Evolutionary conservation across 2,329 filamentous ascomycete genomes (phyloP).

Genomic region (Xylaria sp.): DNA sequence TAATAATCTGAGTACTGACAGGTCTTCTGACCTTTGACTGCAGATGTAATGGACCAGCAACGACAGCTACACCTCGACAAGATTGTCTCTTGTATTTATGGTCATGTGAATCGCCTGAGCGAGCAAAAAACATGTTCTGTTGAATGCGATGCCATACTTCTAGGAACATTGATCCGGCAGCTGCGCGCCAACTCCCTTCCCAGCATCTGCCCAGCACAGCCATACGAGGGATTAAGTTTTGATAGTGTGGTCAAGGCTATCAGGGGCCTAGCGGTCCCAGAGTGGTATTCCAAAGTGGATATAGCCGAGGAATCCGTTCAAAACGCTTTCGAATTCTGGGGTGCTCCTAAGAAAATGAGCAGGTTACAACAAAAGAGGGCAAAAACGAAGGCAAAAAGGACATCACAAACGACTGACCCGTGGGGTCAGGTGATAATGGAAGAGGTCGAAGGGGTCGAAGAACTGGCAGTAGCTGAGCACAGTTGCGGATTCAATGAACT

Average conservation of each 20-base stretch:
- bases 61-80: conserved; percentile 25
- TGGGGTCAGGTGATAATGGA: conserved; percentile 8
- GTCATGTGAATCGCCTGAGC: conserved; percentile 20
- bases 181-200: conserved; percentile 25
- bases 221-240: conserved; percentile 26
- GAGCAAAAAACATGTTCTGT: conserved; percentile 14
- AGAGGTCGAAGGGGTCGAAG: conserved; percentile 16
- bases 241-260: conserved; percentile 12
- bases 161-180: conserved; percentile 23
- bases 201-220: conserved; percentile 7
- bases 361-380: conserved; percentile 1
- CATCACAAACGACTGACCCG: neutral
- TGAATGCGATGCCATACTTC: conserved; percentile 29
- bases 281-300: conserved; percentile 19
- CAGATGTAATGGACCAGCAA: conserved; percentile 21
- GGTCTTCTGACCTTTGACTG: neutral
- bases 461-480: conserved; percentile 18
- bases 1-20: neutral
- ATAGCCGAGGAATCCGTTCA: neutral
- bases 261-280: conserved; percentile 13
- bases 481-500: conserved; percentile 27
- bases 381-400: conserved; percentile 8
- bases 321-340: conserved; percentile 27
- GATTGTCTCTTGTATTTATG: conserved; percentile 21
- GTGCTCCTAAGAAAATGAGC: neutral